phyloP scores from a whole-genome alignment of 371 early-diverging fungal species.

The Syncephalastrum racemosum region DNA sequence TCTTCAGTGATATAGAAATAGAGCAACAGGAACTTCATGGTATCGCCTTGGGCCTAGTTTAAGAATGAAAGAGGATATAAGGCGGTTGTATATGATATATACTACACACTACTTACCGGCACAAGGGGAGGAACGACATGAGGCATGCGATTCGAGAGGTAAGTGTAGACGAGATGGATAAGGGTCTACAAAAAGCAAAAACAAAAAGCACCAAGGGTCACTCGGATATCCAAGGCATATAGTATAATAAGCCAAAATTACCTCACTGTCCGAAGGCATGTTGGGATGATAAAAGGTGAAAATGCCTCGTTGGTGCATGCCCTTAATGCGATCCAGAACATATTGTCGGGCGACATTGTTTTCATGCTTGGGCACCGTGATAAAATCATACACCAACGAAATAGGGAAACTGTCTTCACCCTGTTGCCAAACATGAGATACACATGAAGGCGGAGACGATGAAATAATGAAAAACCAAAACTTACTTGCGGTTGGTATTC shows the following conservation, averaged over 20 bases:
- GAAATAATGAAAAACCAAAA: background rate
- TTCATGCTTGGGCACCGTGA: conserved; percentile 14
- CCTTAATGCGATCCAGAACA: conserved; percentile 14
- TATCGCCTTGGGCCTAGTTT: conserved; percentile 16
- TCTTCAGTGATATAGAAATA: conserved; percentile 23
- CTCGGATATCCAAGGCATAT: background rate
- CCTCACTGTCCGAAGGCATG: conserved; percentile 16
- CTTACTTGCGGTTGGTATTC: conserved; percentile 11
- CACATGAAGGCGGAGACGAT: background rate
- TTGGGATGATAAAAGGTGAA: conserved; percentile 3
- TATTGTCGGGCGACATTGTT: conserved; percentile 9
- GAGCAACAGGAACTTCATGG: conserved; percentile 17
- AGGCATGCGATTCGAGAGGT: conserved; percentile 8
- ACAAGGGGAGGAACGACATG: conserved; percentile 16
- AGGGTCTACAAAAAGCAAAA: conserved; percentile 13
- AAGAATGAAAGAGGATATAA: too few species aligned
- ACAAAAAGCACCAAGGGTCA: too few species aligned
- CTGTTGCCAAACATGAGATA: background rate
- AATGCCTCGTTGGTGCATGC: conserved; percentile 9
- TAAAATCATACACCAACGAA: conserved; percentile 9
- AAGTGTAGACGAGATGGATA: conserved; percentile 13
- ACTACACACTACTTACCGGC: conserved; percentile 8
- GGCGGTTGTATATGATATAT: too few species aligned
- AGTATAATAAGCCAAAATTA: too few species aligned
- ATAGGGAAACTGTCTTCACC: conserved; percentile 8